Conservation (phyloP, 805 yeast genomes). For the Starmerella cellae region DNA sequence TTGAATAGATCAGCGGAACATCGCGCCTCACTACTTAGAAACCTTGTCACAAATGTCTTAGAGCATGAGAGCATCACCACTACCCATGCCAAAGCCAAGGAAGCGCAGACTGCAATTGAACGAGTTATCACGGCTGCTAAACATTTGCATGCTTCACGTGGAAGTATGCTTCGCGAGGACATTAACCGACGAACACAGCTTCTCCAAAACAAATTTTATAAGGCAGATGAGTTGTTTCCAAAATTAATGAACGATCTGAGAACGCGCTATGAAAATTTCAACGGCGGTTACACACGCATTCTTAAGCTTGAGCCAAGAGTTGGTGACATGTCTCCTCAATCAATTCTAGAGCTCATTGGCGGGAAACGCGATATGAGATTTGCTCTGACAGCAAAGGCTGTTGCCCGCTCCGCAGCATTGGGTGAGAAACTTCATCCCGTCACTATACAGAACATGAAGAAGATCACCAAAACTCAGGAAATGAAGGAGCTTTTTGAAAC, state of each 20-base stretch:
- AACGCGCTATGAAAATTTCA: constrained; percentile 47
- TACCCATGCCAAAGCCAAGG: constrained; percentile 63
- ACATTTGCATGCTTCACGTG: constrained; percentile 1
- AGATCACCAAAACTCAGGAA: constrained; percentile 37
- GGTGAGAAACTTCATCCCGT: constrained; percentile 39
- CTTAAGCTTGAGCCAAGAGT: constrained; percentile 70
- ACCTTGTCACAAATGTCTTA: constrained; percentile 51
- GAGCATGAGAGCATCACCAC: constrained; percentile 61
- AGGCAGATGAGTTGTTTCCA: constrained; percentile 41
- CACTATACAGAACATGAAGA: constrained; percentile 45
- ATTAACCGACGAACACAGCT: constrained; percentile 11
- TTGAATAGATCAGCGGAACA: constrained; percentile 36
- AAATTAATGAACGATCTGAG: constrained; percentile 55
- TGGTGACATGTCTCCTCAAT: constrained; percentile 84
- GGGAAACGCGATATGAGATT: constrained; percentile 56
- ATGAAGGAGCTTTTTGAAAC: constrained; percentile 44
- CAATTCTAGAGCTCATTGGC: constrained; percentile 77
- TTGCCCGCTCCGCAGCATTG: constrained; percentile 65
- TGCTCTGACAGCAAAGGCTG: constrained; percentile 68
- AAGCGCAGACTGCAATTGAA: constrained; percentile 51
- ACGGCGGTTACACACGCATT: constrained; percentile 77
- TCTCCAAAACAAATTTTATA: constrained; percentile 19
- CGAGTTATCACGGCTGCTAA: constrained; percentile 45
- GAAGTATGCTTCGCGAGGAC: constrained; percentile 1
- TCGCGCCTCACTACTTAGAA: constrained; percentile 45